phyloP scores from a whole-genome alignment of 495 filamentous ascomycete genomes.

The Penicillium paxilli region DNA sequence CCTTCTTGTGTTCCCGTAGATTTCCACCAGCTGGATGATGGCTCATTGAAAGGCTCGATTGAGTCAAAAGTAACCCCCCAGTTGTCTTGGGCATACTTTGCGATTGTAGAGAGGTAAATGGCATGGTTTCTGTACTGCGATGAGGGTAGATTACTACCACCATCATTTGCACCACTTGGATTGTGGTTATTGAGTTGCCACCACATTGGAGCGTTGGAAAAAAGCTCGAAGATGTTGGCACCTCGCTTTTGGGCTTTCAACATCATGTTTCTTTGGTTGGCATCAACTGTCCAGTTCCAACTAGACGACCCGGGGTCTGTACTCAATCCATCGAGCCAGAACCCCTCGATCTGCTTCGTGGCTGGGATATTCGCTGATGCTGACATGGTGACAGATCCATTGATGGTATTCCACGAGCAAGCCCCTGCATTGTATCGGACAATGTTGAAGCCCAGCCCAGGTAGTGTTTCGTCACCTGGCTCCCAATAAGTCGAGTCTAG shows the following conservation, averaged over 20 bases:
- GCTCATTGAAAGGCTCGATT: constrained; percentile 16
- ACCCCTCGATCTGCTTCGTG: constrained; percentile 11
- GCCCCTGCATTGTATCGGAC: constrained; percentile 15
- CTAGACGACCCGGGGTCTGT: constrained; percentile 10
- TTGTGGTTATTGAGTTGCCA: constrained; percentile 13
- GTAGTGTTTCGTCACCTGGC: neutral
- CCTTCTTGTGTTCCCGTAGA: constrained; percentile 14
- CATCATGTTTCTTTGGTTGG: constrained; percentile 17
- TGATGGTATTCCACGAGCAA: constrained; percentile 11
- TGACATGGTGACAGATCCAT: constrained; percentile 8
- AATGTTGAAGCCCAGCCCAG: constrained; percentile 15
- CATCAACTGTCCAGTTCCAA: constrained; percentile 17
- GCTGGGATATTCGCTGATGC: constrained; percentile 9
- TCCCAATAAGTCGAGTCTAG: constrained; percentile 10
- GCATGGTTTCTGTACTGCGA: constrained; percentile 17
- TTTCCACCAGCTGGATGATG: constrained; percentile 10
- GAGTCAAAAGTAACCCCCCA: constrained; percentile 17
- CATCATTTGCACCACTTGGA: constrained; percentile 7
- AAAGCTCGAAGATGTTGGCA: constrained; percentile 14
- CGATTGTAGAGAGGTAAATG: constrained; percentile 13
- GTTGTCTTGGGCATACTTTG: constrained; percentile 6
- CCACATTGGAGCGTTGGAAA: constrained; percentile 17
- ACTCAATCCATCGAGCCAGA: constrained; percentile 11
- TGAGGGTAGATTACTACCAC: constrained; percentile 12
- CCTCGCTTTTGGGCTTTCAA: constrained; percentile 7